Conservation (phyloP, 148 eudicot genomes). For the Euryodendron excelsum region DNA sequence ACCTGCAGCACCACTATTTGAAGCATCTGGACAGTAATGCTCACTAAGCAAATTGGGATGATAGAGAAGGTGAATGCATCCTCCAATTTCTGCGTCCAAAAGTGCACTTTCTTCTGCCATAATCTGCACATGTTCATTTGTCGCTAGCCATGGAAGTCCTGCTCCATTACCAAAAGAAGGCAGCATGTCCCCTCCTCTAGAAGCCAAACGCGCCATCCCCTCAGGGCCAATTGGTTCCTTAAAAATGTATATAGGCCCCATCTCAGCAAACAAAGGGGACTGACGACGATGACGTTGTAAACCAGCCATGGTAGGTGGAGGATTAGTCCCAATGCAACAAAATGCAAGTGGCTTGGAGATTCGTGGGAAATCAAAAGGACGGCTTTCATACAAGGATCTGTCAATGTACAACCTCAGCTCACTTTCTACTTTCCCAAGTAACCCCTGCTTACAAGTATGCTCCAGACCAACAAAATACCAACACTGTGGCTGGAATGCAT, state of each 20-base stretch:
- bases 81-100: constrained; percentile 85
- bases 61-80: constrained; percentile 83
- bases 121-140: constrained; percentile 63
- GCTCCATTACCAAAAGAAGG: constrained; percentile 91
- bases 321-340: constrained; percentile 97
- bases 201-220: constrained; percentile 85
- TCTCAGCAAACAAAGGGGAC: constrained; percentile 98
- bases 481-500: constrained; percentile 96
- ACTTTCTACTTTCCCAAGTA: constrained; percentile 94
- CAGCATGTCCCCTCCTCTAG: constrained; percentile 93
- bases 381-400: constrained; percentile 87
- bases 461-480: constrained; percentile 98
- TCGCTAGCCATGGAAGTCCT: constrained; percentile 89
- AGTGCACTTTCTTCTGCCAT: constrained; percentile 77
- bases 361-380: constrained; percentile 87
- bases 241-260: constrained; percentile 97
- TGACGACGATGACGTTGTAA: constrained; percentile 98
- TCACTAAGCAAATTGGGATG: constrained; percentile 93
- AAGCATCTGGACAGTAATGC: constrained; percentile 98
- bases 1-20: constrained; percentile 98
- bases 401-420: constrained; percentile 90
- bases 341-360: constrained; percentile 96
- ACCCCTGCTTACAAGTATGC: constrained; percentile 85
- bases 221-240: constrained; percentile 92
- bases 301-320: constrained; percentile 99